These are phyloP conservation scores for Fusarium tanahbumbuense DNA, from an alignment of 2,329 filamentous ascomycete genomes.

Conservation along the genomic window DNA sequence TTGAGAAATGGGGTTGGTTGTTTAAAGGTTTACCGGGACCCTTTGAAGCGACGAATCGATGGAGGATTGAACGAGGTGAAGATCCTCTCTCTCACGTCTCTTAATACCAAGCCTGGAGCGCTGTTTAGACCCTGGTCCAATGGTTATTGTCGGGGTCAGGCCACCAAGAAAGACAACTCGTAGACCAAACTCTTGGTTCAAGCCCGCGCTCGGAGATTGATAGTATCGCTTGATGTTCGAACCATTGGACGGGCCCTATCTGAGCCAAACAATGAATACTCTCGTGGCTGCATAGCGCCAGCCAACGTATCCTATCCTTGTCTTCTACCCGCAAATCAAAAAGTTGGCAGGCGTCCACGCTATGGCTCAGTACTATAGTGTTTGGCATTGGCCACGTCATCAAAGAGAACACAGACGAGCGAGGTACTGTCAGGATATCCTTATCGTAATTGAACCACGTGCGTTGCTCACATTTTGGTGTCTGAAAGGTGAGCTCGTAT, in stretches of 20 bases:
- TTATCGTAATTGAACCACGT: conserved; percentile 6
- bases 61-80: conserved; percentile 29
- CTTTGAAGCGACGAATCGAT: conserved; percentile 35
- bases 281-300: too few relatives aligned
- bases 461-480: background rate
- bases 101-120: rapidly evolving
- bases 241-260: too few relatives aligned
- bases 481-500: background rate
- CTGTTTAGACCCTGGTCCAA: rapidly evolving
- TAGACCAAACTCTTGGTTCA: too few relatives aligned
- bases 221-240: too few relatives aligned
- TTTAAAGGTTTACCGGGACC: conserved; percentile 15
- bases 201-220: too few relatives aligned
- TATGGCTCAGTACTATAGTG: rapidly evolving
- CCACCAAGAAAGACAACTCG: too few relatives aligned
- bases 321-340: too few relatives aligned
- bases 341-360: too few relatives aligned
- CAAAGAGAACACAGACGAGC: too few relatives aligned
- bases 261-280: too few relatives aligned
- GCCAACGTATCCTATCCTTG: too few relatives aligned
- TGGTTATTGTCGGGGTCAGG: rapidly evolving
- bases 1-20: conserved; percentile 40
- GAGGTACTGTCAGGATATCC: background rate
- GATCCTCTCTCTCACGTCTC: background rate
- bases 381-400: too few relatives aligned